Evolutionary conservation across 2,329 filamentous ascomycete genomes (phyloP).

Genomic region (Davidsoniella australis): DNA sequence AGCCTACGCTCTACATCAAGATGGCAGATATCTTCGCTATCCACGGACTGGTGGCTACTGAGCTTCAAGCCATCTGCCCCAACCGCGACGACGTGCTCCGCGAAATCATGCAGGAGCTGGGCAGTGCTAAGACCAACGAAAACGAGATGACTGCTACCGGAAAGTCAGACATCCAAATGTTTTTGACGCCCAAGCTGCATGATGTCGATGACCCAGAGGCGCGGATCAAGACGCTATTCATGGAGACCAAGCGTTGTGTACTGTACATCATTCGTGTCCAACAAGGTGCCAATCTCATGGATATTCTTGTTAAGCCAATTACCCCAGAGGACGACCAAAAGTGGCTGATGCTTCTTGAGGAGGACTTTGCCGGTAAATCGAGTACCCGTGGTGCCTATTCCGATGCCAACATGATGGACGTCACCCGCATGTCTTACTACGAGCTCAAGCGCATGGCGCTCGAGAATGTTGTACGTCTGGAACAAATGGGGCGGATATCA

Average conservation of each 20-base stretch:
- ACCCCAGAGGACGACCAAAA: constrained; percentile 72
- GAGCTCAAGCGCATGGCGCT: constrained; percentile 85
- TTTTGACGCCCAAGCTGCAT: constrained; percentile 74
- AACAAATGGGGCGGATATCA: constrained; percentile 77
- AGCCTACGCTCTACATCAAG: constrained; percentile 98
- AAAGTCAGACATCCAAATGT: constrained; percentile 78
- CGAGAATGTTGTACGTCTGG: constrained; percentile 82
- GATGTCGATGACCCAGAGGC: constrained; percentile 86
- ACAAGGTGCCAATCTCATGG: constrained; percentile 77
- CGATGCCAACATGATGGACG: constrained; percentile 74
- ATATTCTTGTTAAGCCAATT: constrained; percentile 86
- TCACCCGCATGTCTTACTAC: constrained; percentile 75
- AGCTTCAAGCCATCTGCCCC: constrained; percentile 62
- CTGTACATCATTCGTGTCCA: constrained; percentile 97
- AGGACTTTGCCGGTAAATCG: constrained; percentile 50
- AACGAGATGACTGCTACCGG: constrained; percentile 78
- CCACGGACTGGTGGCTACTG: constrained; percentile 68
- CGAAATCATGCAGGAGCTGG: constrained; percentile 83
- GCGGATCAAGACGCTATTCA: constrained; percentile 80
- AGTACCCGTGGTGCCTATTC: constrained; percentile 70
- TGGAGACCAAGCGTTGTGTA: constrained; percentile 95
- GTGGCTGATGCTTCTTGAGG: constrained; percentile 65
- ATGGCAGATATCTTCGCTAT: constrained; percentile 95
- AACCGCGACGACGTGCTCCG: constrained; percentile 72
- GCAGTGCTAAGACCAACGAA: constrained; percentile 92